Evolutionary conservation across 1,139 yeast genomes (phyloP).

Genomic region (Candida sp.): DNA sequence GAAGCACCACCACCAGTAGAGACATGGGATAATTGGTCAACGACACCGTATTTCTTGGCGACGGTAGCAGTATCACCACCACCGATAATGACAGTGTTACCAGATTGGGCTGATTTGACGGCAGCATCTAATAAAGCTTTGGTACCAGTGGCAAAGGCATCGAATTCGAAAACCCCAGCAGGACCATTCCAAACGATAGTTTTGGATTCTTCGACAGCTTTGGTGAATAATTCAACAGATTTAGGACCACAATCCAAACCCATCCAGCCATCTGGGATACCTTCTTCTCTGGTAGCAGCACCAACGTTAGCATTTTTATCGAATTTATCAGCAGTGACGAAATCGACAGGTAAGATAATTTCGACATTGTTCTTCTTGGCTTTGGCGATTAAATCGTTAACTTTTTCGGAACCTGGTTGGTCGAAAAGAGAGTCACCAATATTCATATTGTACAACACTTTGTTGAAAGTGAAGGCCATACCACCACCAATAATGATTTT

Average conservation of each 20-base stretch:
- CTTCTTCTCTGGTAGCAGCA: slow-evolving; percentile 77
- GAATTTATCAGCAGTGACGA: slow-evolving; percentile 90
- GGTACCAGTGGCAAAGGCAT: slow-evolving; percentile 85
- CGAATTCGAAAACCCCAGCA: slow-evolving; percentile 98
- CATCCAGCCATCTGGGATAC: slow-evolving; percentile 92
- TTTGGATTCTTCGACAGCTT: slow-evolving; percentile 84
- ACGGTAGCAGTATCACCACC: slow-evolving; percentile 99
- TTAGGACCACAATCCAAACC: slow-evolving; percentile 95
- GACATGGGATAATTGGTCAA: slow-evolving; percentile 92
- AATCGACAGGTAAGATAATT: slow-evolving; percentile 89
- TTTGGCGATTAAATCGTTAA: slow-evolving; percentile 83
- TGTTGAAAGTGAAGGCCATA: slow-evolving; percentile 98
- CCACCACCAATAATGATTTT: slow-evolving; percentile 96
- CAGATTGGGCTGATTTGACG: slow-evolving; percentile 79
- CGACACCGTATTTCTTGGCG: slow-evolving; percentile 95
- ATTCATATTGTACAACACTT: slow-evolving; percentile 76
- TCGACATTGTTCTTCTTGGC: slow-evolving; percentile 94
- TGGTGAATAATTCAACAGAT: slow-evolving; percentile 71
- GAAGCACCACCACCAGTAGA: slow-evolving; percentile 99
- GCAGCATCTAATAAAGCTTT: slow-evolving; percentile 83
- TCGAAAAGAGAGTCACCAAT: slow-evolving; percentile 92
- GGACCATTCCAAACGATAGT: slow-evolving; percentile 99
- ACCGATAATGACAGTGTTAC: slow-evolving; percentile 95
- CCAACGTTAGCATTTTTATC: slow-evolving; percentile 84
- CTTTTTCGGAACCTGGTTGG: slow-evolving; percentile 91